Evolutionary conservation across 371 early-diverging fungal genomes (phyloP), one percentile per base, ranked within the genome.

Genomic region (Syncephalastrum monosporum): DNA sequence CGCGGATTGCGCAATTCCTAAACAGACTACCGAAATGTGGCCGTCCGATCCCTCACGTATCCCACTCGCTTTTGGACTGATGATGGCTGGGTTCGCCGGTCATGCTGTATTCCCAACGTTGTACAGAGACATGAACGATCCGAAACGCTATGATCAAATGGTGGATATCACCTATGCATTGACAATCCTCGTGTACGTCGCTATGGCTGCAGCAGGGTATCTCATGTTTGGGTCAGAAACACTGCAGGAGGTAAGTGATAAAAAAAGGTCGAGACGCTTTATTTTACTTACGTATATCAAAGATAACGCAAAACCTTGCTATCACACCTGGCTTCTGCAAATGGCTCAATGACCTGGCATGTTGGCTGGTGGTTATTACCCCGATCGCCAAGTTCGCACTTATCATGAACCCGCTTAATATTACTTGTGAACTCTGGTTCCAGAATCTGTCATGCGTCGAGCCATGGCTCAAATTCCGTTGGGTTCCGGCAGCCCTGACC

Each of bases 141-240:
- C 82, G 3, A 59, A 65, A 29, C 12, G 74, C 42, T 91, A 80
- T 61, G 70, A 72, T 29, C 50, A 25, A 2, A 68, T 77, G 74
- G 74, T 77, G 4, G 59, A 77, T 52, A 50, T 66, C 0, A 72
- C 78, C 6, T 77, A 77, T 48, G 50, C 60, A 2, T 47, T 74
- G 13, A 74, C 74, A 5, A 52, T 59, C 21, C 44, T 50, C 13
- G 59, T 68, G 7, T 77, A 77, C 47, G 24, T 55, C 14, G 33
- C 61, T 4, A 72, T 77, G 70, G 71, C 71, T 17, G 55, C 60
- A 14, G 56, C 73, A 27, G 91, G 92, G 7, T 91, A 90, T 59
- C 25, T 80, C 14, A 91, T 91, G 92, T 91, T 90, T 82, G 92
- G 92, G 1, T 63, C 67, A 52, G 68, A 57, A 14, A 72, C 79